These are phyloP conservation scores for Pyrus communis DNA, from an alignment of 306 rosid genomes.

Conservation along the genomic window DNA sequence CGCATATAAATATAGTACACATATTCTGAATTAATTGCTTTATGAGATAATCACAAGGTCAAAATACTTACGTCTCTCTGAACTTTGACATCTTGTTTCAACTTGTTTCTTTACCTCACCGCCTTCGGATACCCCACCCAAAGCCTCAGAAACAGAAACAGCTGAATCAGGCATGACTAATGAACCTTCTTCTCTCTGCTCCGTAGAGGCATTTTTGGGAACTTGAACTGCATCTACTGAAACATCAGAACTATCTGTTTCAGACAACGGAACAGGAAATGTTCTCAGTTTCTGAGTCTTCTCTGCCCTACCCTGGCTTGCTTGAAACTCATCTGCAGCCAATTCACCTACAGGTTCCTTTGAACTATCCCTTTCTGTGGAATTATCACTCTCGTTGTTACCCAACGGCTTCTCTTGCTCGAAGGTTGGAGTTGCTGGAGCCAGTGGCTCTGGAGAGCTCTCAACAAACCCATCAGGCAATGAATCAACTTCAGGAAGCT, in stretches of 20 bases:
- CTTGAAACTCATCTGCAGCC: conserved; percentile 37
- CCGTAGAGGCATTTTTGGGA: conserved; percentile 19
- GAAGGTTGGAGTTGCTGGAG: conserved; percentile 55
- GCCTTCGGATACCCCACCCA: conserved; percentile 21
- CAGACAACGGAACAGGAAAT: conserved; percentile 41
- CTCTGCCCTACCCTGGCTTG: conserved; percentile 35
- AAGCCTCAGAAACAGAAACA: conserved; percentile 32
- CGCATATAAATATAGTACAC: neutral
- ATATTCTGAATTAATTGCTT: neutral
- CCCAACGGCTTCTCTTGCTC: conserved; percentile 50
- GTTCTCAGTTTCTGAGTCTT: conserved; percentile 29
- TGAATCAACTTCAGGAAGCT: conserved; percentile 88
- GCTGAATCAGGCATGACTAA: conserved; percentile 13
- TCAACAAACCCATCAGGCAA: conserved; percentile 92
- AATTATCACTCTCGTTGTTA: conserved; percentile 28
- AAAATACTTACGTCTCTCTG: conserved; percentile 46
- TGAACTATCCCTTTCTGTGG: conserved; percentile 28
- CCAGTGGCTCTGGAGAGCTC: conserved; percentile 51
- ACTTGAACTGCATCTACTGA: conserved; percentile 36
- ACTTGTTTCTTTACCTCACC: conserved; percentile 41
- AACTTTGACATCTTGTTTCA: conserved; percentile 41
- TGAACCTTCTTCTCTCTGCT: conserved; percentile 45
- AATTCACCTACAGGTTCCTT: conserved; percentile 19
- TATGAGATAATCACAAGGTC: conserved; percentile 15
- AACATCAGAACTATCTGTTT: conserved; percentile 33